A percentile compares a stretch with the other conserved stretches of the same genome.
Conservation (phyloP, 805 yeast genomes). For the Diddensiella santjacobensis region DNA sequence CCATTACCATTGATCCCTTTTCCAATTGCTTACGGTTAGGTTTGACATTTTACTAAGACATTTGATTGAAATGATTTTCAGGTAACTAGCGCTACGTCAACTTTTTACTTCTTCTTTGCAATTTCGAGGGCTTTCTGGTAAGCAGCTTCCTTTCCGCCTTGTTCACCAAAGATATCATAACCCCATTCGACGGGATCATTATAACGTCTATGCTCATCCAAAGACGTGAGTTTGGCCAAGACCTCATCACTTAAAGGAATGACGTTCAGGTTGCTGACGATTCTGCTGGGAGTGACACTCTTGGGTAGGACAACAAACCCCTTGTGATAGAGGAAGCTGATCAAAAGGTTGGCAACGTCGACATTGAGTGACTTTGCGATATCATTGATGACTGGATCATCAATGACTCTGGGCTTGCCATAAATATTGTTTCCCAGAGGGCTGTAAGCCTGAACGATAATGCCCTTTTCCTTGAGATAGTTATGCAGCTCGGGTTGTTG, state of each 20-base stretch:
- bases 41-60: no score
- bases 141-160: constrained; percentile 24
- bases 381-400: constrained; percentile 46
- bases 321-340: constrained; percentile 80
- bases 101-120: no score
- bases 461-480: constrained; percentile 44
- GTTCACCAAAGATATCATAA: constrained; percentile 28
- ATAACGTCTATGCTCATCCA: constrained; percentile 27
- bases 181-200: constrained; percentile 33
- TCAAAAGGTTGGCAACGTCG: constrained; percentile 59
- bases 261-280: constrained; percentile 51
- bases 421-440: constrained; percentile 42
- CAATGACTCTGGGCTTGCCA: constrained; percentile 36
- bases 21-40: no score
- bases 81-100: no score
- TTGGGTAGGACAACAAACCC: constrained; percentile 73
- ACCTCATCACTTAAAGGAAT: constrained; percentile 47
- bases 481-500: constrained; percentile 40
- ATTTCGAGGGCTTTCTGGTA: constrained; percentile 18
- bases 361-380: constrained; percentile 54
- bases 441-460: constrained; percentile 56
- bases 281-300: constrained; percentile 63
- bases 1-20: no score
- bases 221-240: constrained; percentile 26
- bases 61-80: no score